Conservation (phyloP, 345 rosid genomes). For the Aethionema arabicum region DNA sequence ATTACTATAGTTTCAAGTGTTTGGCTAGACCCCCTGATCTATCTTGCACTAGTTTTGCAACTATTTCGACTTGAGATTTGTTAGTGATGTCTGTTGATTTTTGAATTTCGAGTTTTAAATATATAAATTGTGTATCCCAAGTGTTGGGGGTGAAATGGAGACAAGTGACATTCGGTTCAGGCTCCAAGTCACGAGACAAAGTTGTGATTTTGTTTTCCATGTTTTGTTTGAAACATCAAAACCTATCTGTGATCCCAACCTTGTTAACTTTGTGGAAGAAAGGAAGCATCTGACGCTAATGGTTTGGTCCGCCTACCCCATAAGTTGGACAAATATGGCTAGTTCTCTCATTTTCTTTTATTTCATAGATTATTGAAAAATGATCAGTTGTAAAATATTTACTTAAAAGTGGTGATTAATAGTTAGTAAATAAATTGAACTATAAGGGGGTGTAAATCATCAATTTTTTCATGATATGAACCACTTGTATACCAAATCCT, state of each 20-base stretch:
- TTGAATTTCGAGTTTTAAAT: background rate
- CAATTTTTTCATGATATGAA: too few relatives aligned
- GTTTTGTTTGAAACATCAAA: conserved; percentile 57
- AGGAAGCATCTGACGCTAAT: background rate
- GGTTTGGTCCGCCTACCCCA: background rate
- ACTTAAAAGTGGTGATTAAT: too few relatives aligned
- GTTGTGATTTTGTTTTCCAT: conserved; percentile 74
- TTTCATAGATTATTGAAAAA: too few relatives aligned
- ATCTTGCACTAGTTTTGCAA: background rate
- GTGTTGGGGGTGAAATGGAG: conserved; percentile 82
- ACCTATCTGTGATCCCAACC: conserved; percentile 20
- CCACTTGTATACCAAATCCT: too few relatives aligned
- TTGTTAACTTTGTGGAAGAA: conserved; percentile 17
- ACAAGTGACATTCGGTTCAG: conserved; percentile 74
- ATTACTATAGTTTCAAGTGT: too few relatives aligned
- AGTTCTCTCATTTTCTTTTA: too few relatives aligned
- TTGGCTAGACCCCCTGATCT: background rate
- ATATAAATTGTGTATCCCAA: conserved; percentile 38
- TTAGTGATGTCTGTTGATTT: background rate
- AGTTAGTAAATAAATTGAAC: too few relatives aligned
- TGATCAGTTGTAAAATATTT: too few relatives aligned
- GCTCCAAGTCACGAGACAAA: conserved; percentile 90
- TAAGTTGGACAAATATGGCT: too few relatives aligned
- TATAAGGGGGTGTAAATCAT: too few relatives aligned
- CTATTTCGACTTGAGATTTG: background rate